Evolutionary conservation across 371 early-diverging fungal species (phyloP).

Genomic region (Syncephalastrum contaminatum): DNA sequence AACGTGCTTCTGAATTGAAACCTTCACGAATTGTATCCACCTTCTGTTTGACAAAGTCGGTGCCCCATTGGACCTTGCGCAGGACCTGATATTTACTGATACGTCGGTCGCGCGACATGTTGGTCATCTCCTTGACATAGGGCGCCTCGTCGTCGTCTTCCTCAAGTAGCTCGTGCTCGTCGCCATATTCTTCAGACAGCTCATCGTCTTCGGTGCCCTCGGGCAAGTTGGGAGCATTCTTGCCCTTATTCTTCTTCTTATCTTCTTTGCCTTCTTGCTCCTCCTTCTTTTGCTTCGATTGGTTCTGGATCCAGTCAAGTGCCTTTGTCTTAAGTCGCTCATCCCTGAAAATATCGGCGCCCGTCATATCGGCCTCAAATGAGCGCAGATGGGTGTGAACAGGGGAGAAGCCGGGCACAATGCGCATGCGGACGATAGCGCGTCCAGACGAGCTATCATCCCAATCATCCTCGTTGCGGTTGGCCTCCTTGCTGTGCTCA

Average conservation of each 20-base stretch:
- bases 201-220: slow-evolving; percentile 11
- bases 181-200: slow-evolving; percentile 28
- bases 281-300: slow-evolving; percentile 9
- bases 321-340: slow-evolving; percentile 27
- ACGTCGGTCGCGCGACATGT: slow-evolving; percentile 15
- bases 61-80: slow-evolving; percentile 32
- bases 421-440: slow-evolving; percentile 22
- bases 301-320: slow-evolving; percentile 34
- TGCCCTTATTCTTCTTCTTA: slow-evolving; percentile 12
- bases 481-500: slow-evolving; percentile 33
- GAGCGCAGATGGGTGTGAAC: slow-evolving; percentile 35
- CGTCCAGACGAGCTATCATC: slow-evolving; percentile 25
- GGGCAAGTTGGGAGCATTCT: slow-evolving; percentile 13
- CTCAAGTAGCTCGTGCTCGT: slow-evolving; percentile 1
- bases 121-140: slow-evolving; percentile 21
- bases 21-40: slow-evolving; percentile 30
- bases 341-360: slow-evolving; percentile 37
- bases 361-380: slow-evolving; percentile 34
- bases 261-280: slow-evolving; percentile 3
- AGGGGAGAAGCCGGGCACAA: slow-evolving; percentile 42
- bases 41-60: slow-evolving; percentile 35
- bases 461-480: slow-evolving; percentile 40
- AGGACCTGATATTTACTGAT: slow-evolving; percentile 30
- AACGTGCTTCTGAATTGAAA: slow-evolving; percentile 41
- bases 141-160: slow-evolving; percentile 18